Base-by-base conservation (phyloP, 805 yeast genomes). In the Kazachstania bromeliacearum region DNA sequence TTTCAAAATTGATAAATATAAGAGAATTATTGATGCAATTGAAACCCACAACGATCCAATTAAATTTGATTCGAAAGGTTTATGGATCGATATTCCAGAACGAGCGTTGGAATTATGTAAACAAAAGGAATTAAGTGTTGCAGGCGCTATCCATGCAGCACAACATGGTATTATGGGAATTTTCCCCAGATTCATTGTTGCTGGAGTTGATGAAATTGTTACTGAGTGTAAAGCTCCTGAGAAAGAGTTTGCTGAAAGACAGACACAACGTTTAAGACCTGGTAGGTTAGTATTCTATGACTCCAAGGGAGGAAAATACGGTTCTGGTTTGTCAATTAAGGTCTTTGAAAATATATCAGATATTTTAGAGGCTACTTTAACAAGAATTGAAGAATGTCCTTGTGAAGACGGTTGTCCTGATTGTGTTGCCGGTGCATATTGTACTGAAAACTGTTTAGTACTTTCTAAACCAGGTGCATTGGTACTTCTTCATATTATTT, bases 171-270 rank as follows among this genome's bases (percentile, higher is more conserved):
- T 92, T 1, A 78, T 92, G 71, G 78, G 83, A 32, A 68, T 84
- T 40, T 54, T 88, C 19, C 94, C 96, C 0, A 57, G 79, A 19
- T 78, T 74, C 40, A 75, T 87, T 4, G 75, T 77, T 9, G 77
- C 84, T 13, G 83, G 85, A 1, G 70, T 73, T 4, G 81, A 77
- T 45, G 98, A 92, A 47, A 69, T 92, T 10, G 73, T 73, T 31
- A 85, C 97, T 0, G 99, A 92, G 57, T 92, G 99, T 59, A 92
- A 92, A 51, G 96, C 97, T 0, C 96, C 98, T 0, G 95, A 87
- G 45, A 92, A 92, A 50, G 99, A 92, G 53, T 84, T 89, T 66
- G 84, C 95, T 1, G 69, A 70, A 33, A 60, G 85, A 20, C 82
- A 82, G 50, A 71, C 89, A 0, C 58, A 60, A 13, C 63, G 98